Evolutionary conservation across 495 filamentous ascomycete species (phyloP), one percentile per base, ranked within the genome.

Genomic region (Talaromyces trachyspermus): DNA sequence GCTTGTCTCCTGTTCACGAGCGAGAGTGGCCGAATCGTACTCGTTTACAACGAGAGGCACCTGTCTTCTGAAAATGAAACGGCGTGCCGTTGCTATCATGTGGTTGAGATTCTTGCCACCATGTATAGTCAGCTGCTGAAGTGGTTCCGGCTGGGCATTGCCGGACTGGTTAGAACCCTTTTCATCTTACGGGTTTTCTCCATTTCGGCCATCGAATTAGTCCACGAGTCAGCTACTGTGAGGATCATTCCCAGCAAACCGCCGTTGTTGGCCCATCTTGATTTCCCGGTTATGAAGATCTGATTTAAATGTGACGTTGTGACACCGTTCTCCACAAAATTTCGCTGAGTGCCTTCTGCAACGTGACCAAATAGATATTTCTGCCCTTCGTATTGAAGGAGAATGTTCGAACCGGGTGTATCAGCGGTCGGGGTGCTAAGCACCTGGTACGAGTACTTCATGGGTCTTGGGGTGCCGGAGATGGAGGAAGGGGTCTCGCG

Each of bases 321-420:
- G 0, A 78, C 43, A 33, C 78, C 83, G 42, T 79, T 72, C 61
- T 95, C 83, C 4, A 72, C 64, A 42, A 80, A 66, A 44, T 80
- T 76, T n/a, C 92, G 79, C 66, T 96, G 91, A 9, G 84, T 79
- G 4, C 92, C 92, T 63, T 97, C 94, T 9, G 80, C 68, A 8
- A 89, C 55, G 58, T 86, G 83, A 6, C 92, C 92, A 55, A 98
- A 82, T n/a, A 97, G 43, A 60, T 97, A 98, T 36, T 88, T 79
- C 58, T 82, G 81, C 42, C 79, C 71, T 44, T 89, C 84, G 57
- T 88, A 89, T 57, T 88, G 77, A 8, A 97, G 72, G 23, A 85
- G 39, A 20, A 97, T 54, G 14, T 77, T 75, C 19, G 86, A 86
- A 32, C 90, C 94, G 12, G 83, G 83, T 1, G 92, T 94, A 59